These are phyloP conservation scores for Elsinoe perseae DNA, from an alignment of 2,329 filamentous ascomycete genomes.

Conservation along the genomic window DNA sequence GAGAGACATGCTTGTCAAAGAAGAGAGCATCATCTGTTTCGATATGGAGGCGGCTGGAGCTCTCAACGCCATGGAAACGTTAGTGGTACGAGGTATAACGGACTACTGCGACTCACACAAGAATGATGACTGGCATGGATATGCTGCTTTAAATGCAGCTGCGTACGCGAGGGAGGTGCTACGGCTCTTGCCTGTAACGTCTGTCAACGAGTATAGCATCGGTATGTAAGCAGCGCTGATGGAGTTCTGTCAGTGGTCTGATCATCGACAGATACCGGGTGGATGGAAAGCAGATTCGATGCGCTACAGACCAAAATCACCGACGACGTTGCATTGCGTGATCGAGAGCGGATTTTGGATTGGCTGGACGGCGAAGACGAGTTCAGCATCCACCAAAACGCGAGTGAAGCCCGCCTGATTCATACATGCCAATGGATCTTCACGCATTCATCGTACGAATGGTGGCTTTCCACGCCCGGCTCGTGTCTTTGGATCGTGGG, in stretches of 20 bases:
- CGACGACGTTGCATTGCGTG: not conserved
- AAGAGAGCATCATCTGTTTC: not conserved
- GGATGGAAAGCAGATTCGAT: not conserved
- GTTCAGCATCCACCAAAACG: not conserved
- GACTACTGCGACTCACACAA: not conserved
- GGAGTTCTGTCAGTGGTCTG: no score
- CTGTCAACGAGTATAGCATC: not conserved
- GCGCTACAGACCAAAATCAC: not conserved
- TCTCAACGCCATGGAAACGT: not conserved
- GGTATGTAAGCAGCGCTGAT: no score
- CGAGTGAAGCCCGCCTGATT: not conserved
- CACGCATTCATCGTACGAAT: not conserved
- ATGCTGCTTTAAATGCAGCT: not conserved
- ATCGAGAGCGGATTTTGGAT: not conserved
- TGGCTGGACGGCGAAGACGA: not conserved
- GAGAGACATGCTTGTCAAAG: not conserved
- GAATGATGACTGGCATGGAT: not conserved
- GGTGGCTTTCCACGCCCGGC: not conserved
- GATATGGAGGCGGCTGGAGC: not conserved
- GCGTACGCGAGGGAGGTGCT: not conserved
- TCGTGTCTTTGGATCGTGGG: conserved; percentile 3
- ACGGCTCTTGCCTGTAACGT: not conserved
- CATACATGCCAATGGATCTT: conserved; percentile 10
- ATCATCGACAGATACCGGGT: not conserved
- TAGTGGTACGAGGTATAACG: not conserved